Conservation (phyloP, 129 eudicot genomes). For the Logfia minima region DNA sequence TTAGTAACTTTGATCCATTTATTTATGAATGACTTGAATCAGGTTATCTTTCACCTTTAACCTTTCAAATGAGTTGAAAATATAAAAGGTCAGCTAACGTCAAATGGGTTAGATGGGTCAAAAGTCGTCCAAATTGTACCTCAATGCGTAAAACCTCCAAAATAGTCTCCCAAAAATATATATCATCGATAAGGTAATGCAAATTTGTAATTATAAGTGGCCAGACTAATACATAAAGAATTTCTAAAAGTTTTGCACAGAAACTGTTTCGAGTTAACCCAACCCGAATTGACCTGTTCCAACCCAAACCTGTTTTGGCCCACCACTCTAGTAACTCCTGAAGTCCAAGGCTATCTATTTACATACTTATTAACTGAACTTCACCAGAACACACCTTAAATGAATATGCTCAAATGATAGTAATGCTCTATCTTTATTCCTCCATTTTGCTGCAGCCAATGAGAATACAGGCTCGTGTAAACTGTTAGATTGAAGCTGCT, state of each 20-base stretch:
- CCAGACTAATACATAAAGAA: neutral
- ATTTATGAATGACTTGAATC: neutral
- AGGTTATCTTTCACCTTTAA: neutral
- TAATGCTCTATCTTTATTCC: slow-evolving; percentile 57
- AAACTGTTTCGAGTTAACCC: neutral
- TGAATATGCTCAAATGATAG: slow-evolving; percentile 77
- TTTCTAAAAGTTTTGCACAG: neutral
- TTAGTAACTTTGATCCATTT: slow-evolving; percentile 9
- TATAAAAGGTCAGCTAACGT: neutral
- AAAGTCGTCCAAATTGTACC: slow-evolving; percentile 2
- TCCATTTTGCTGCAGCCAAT: slow-evolving; percentile 80
- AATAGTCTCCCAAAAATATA: neutral
- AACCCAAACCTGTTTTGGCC: neutral
- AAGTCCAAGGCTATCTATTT: slow-evolving; percentile 5
- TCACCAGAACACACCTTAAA: slow-evolving; percentile 56
- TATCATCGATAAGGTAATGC: neutral
- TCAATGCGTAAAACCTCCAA: slow-evolving; percentile 4
- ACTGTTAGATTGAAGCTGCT: slow-evolving; percentile 42
- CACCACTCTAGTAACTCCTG: neutral
- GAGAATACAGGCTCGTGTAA: slow-evolving; percentile 62
- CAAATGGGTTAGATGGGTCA: neutral
- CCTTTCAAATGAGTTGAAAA: neutral
- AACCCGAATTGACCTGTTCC: neutral
- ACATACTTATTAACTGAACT: slow-evolving; percentile 4
- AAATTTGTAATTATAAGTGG: neutral